Evolutionary conservation across 768 basidiomycete species (phyloP).

Genomic region (Psilocybe subaeruginosa): DNA sequence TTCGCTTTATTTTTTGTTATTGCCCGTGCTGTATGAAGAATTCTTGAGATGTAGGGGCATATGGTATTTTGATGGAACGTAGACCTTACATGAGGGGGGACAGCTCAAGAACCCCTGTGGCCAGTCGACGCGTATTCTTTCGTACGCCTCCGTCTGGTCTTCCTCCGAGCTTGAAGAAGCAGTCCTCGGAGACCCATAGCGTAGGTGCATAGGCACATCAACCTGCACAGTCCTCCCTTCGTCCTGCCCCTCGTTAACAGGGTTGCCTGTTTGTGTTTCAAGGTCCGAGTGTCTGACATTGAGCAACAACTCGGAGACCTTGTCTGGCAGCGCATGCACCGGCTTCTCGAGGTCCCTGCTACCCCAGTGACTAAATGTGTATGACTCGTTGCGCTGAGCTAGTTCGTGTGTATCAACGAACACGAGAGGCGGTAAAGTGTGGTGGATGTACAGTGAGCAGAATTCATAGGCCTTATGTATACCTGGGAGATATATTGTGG

Average conservation of each 20-base stretch:
- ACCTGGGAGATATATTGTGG: slow-evolving; percentile 25
- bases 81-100: slow-evolving; percentile 24
- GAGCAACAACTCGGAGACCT: slow-evolving; percentile 22
- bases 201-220: slow-evolving; percentile 48
- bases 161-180: not conserved
- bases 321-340: slow-evolving; percentile 36
- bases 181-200: slow-evolving; percentile 39
- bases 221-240: slow-evolving; percentile 24
- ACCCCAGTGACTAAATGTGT: slow-evolving; percentile 44
- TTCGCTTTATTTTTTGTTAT: not conserved
- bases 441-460: slow-evolving; percentile 44
- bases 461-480: slow-evolving; percentile 7
- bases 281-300: slow-evolving; percentile 28
- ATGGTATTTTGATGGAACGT: slow-evolving; percentile 9
- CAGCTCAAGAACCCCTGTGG: slow-evolving; percentile 44
- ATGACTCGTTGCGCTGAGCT: slow-evolving; percentile 35
- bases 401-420: slow-evolving; percentile 56
- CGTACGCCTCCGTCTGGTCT: slow-evolving; percentile 21
- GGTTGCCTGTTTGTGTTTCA: slow-evolving; percentile 9
- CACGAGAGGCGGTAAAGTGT: slow-evolving; percentile 41
- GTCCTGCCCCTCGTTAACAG: not conserved
- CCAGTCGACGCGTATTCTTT: slow-evolving; percentile 34
- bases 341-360: slow-evolving; percentile 50
- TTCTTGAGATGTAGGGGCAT: not conserved
- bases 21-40: not conserved